phyloP scores from a whole-genome alignment of 768 basidiomycete species.

The Hysterangium stoloniferum region DNA sequence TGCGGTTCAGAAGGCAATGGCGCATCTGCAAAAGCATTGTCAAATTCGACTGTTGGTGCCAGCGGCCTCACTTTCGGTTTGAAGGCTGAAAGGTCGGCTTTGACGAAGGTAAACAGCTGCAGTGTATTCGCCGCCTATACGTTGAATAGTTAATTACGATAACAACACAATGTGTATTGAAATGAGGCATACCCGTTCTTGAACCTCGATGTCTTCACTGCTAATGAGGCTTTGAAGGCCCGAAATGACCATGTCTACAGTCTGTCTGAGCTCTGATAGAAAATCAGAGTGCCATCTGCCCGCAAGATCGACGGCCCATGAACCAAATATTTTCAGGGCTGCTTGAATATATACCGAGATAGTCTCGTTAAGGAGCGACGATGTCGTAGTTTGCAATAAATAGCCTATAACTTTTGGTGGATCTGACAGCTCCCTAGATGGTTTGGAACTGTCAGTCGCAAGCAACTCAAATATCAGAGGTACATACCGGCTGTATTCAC shows the following conservation, averaged over 20 bases:
- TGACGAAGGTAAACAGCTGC: conserved; percentile 69
- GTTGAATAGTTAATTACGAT: conserved; percentile 4
- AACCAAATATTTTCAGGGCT: conserved; percentile 78
- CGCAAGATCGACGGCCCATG: conserved; percentile 72
- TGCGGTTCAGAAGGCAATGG: conserved; percentile 35
- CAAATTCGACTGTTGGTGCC: conserved; percentile 12
- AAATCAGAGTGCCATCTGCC: conserved; percentile 70
- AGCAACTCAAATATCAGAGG: not conserved
- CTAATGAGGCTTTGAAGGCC: conserved; percentile 52
- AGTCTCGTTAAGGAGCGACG: conserved; percentile 52
- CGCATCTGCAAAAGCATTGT: conserved; percentile 31
- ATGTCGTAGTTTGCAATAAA: conserved; percentile 54
- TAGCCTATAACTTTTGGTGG: conserved; percentile 67
- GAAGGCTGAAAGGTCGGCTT: conserved; percentile 58
- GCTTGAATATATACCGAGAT: conserved; percentile 79
- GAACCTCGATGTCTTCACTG: conserved; percentile 76
- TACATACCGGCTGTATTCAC: conserved; percentile 84
- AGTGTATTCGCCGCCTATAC: conserved; percentile 71
- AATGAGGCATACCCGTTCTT: conserved; percentile 65
- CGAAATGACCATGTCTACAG: conserved; percentile 53
- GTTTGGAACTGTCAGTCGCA: not conserved
- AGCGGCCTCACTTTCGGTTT: conserved; percentile 31
- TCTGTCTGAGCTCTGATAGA: conserved; percentile 52
- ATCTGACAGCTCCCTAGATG: conserved; percentile 62
- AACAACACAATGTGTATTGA: not conserved